Conservation (phyloP, 31 red algal species). For the Endocladia muricata region DNA sequence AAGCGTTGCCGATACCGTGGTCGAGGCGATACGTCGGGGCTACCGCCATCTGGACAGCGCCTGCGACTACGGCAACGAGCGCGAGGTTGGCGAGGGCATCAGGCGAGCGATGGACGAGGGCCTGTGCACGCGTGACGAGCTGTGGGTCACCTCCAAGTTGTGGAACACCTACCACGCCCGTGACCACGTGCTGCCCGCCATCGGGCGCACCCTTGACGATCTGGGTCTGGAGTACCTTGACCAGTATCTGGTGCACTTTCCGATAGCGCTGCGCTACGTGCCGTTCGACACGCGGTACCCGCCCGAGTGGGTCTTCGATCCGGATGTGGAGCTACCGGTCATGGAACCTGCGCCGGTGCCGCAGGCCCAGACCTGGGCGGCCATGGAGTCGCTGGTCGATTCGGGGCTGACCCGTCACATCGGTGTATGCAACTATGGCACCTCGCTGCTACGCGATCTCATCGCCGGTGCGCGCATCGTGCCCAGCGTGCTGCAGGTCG, state of each 20-base stretch:
- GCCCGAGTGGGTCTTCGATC: slow-evolving; percentile 33
- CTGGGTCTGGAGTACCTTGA: slow-evolving; percentile 81
- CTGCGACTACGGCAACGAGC: slow-evolving; percentile 85
- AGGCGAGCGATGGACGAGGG: slow-evolving; percentile 28
- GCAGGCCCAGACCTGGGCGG: slow-evolving; percentile 53
- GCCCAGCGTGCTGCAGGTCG: slow-evolving; percentile 83
- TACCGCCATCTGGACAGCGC: slow-evolving; percentile 94
- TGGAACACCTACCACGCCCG: slow-evolving; percentile 86
- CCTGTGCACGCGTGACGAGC: slow-evolving; percentile 53
- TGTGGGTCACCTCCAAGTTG: slow-evolving; percentile 81
- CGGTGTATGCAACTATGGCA: slow-evolving; percentile 78
- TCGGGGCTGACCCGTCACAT: slow-evolving; percentile 68
- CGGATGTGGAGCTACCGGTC: slow-evolving; percentile 2
- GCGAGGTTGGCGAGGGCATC: slow-evolving; percentile 74
- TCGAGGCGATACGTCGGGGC: slow-evolving; percentile 57
- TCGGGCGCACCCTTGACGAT: slow-evolving; percentile 54
- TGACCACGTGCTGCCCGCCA: slow-evolving; percentile 69
- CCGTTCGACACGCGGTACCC: slow-evolving; percentile 30
- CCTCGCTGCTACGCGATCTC: slow-evolving; percentile 62
- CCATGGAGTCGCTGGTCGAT: slow-evolving; percentile 72
- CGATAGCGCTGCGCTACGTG: slow-evolving; percentile 37
- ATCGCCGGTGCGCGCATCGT: slow-evolving; percentile 53
- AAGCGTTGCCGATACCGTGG: slow-evolving; percentile 45
- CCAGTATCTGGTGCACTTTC: slow-evolving; percentile 78
- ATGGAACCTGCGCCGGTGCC: slow-evolving; percentile 38